Percentiles rank a stretch among this genome's conserved stretches.
phyloP scores from a whole-genome alignment of 169 alveolate species.

The Cyclospora cayetanensis region DNA sequence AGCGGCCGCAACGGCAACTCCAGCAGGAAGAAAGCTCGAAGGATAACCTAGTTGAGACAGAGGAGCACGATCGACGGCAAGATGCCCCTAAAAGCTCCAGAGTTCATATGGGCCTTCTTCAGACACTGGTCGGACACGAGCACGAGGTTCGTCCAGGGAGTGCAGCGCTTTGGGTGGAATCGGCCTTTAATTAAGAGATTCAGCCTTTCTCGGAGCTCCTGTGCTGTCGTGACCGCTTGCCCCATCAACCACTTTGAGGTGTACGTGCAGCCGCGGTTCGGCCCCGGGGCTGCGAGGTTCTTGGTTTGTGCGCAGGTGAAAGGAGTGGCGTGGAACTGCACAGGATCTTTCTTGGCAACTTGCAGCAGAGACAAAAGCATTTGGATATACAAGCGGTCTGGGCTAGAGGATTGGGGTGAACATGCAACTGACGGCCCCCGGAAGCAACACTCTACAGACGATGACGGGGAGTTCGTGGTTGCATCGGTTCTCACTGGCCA shows the following conservation, averaged over 20 bases:
- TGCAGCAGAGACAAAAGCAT: conserved; percentile 91
- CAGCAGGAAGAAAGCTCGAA: conserved; percentile 13
- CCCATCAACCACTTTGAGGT: too few species aligned
- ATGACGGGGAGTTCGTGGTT: conserved; percentile 36
- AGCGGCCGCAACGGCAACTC: not conserved
- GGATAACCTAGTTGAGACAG: not conserved
- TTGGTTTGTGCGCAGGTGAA: conserved; percentile 75
- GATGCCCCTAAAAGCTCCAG: not conserved
- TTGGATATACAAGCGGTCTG: conserved; percentile 86
- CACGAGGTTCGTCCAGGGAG: not conserved
- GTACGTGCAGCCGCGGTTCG: too few species aligned
- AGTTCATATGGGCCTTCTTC: not conserved
- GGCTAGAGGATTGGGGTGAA: not conserved
- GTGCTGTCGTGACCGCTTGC: too few species aligned
- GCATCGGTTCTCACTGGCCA: conserved; percentile 70
- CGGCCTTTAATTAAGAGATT: not conserved
- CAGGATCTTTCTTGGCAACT: conserved; percentile 86
- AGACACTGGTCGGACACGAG: not conserved
- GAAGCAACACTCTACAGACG: not conserved
- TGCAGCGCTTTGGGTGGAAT: not conserved
- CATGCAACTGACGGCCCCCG: not conserved
- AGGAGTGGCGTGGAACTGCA: conserved; percentile 86
- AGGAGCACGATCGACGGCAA: not conserved
- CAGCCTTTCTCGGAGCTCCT: too few species aligned
- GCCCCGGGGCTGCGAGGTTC: not conserved